phyloP scores from a whole-genome alignment of 1,139 yeast genomes.

The Sugiyamaella sp. region DNA sequence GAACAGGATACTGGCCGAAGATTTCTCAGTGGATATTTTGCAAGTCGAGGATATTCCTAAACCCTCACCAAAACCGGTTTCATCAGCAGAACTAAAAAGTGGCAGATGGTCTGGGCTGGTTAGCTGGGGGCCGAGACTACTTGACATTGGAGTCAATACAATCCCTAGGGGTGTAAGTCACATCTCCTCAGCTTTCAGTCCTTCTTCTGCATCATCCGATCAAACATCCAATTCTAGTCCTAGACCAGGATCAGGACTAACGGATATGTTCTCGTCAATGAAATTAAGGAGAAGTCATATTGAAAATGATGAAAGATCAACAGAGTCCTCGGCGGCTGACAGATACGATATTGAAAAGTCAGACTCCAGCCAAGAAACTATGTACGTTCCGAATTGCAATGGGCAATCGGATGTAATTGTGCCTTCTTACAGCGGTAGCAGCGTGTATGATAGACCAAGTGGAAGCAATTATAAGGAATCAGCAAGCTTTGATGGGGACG shows the following conservation, averaged over 20 bases:
- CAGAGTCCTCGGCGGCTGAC: not conserved
- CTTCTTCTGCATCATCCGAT: not conserved
- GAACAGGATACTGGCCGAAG: constrained; percentile 9
- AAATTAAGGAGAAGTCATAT: not conserved
- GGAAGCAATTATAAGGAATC: constrained; percentile 12
- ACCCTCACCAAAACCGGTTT: constrained; percentile 9
- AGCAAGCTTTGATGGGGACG: constrained; percentile 9
- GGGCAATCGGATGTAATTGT: not conserved
- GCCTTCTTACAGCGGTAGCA: constrained; percentile 10
- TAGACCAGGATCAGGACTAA: constrained; percentile 6
- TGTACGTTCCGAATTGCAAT: constrained; percentile 1
- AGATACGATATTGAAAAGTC: not conserved
- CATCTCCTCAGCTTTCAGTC: constrained; percentile 5
- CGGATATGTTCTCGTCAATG: constrained; percentile 8
- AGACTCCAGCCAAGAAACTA: constrained; percentile 6
- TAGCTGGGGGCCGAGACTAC: constrained; percentile 15
- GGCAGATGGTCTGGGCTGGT: not conserved
- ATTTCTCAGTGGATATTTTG: constrained; percentile 7
- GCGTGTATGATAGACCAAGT: constrained; percentile 10
- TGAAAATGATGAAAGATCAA: not conserved
- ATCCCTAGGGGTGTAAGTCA: constrained; percentile 14
- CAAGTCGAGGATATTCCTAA: constrained; percentile 3
- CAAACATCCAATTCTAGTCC: not conserved
- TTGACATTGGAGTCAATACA: constrained; percentile 12
- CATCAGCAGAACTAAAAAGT: constrained; percentile 7